Percentiles rank a stretch among this genome's conserved stretches.
phyloP scores from a whole-genome alignment of 179 eudicot species.

The Nepenthes alata region DNA sequence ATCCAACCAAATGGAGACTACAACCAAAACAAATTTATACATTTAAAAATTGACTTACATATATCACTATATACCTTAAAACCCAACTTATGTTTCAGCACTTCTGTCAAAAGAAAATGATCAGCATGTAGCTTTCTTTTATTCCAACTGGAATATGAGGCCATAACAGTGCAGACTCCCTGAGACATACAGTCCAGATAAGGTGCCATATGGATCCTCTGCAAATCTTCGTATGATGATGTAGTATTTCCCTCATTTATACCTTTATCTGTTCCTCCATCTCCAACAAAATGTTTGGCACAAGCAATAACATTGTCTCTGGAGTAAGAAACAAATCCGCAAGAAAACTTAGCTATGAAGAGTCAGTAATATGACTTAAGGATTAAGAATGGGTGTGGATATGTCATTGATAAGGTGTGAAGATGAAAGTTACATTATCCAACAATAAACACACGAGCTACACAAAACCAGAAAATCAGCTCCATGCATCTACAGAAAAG shows the following conservation, averaged over 20 bases:
- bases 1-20: background rate
- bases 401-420: too few species aligned
- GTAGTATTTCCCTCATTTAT: conserved; percentile 36
- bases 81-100: conserved; percentile 37
- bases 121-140: conserved; percentile 31
- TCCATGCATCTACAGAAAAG: too few species aligned
- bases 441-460: too few species aligned
- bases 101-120: conserved; percentile 27
- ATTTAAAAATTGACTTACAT: background rate
- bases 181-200: conserved; percentile 34
- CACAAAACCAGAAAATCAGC: too few species aligned
- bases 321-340: conserved; percentile 4
- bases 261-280: conserved; percentile 43
- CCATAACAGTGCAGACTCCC: conserved; percentile 50
- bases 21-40: background rate
- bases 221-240: conserved; percentile 24
- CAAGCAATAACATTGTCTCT: conserved; percentile 38
- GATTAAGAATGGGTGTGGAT: too few species aligned
- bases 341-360: too few species aligned
- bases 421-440: too few species aligned
- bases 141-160: conserved; percentile 49
- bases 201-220: conserved; percentile 35
- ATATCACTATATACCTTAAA: conserved; percentile 23
- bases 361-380: too few species aligned
- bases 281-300: conserved; percentile 53